Base-by-base conservation (phyloP, 768 basidiomycete genomes). In the Strobilomyces confusus region DNA sequence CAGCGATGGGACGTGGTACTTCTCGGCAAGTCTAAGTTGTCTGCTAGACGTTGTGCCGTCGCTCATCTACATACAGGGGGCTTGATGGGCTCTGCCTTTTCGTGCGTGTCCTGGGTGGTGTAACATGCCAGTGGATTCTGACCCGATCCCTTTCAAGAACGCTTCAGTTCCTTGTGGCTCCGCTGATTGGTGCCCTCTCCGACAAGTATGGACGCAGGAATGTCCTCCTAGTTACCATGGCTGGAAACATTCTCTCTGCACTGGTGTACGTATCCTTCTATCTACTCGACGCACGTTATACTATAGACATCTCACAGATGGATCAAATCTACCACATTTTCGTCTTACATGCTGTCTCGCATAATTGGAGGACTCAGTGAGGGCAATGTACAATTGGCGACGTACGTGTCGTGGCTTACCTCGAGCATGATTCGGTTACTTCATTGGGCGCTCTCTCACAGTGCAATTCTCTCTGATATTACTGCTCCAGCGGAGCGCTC, bases 371-470 rank as follows among this genome's bases (percentile, higher is more conserved):
- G 95, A 4, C 75, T 98, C 9, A 92, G 90, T 63, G 95, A 99
- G 74, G 95, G 95, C 42, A 99, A 99, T 65, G 95, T 98, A 12
- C 95, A 99, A 67, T 76, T 99, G 42, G 89, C 91, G 43, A 94
- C 94, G 93, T 93, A 65, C 60, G 87, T 79, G 30, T 44, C 23
- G 30, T 33, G n/a, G 22, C 32, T 17, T 57, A 29, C 29, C 23
- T 40, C 19, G 3, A 14, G 11, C 13, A 4, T 5, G 3, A 32
- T 37, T 26, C 25, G 3, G 19, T 15, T 40, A 2, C 29, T 34
- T 50, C 11, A 44, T 20, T 32, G 5, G n/a, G 5, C 14, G 32
- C 26, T 25, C 4, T 30, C 53, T 49, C 20, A 42, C 59, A 97
- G 92, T 62, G 94, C 97, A 5, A 94, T 95, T 62, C 81, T 99